Percentiles rank a stretch among this genome's conserved stretches.
Conservation (phyloP, 352 stramenopile species). For the Phytopythium delawarense region DNA sequence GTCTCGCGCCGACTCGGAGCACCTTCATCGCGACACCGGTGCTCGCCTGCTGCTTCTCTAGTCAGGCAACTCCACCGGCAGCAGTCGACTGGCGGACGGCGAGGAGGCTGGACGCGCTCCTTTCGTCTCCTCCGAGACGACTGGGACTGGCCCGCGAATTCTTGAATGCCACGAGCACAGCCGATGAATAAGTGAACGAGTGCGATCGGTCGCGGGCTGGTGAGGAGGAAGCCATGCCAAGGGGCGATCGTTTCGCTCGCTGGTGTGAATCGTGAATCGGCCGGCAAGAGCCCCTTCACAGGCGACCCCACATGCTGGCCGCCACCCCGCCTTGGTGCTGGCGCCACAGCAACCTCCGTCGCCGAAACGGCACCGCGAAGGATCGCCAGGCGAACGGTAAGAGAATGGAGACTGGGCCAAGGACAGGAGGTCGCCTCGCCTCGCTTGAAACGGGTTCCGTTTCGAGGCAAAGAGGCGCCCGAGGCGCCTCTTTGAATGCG, state of each 20-base stretch:
- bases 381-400: neutral
- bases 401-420: neutral
- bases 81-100: neutral
- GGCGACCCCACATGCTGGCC: neutral
- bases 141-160: neutral
- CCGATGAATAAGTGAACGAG: neutral
- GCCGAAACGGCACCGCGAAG: neutral
- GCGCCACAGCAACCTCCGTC: neutral
- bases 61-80: neutral
- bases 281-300: neutral
- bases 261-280: neutral
- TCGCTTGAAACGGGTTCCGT: neutral
- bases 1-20: neutral
- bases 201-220: neutral
- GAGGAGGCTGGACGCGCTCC: neutral
- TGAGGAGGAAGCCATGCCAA: neutral
- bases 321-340: neutral
- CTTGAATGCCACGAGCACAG: neutral
- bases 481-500: neutral
- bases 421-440: neutral
- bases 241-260: slow-evolving; percentile 1
- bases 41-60: neutral
- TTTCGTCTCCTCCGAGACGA: neutral
- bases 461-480: neutral
- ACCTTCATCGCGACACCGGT: neutral